Base-by-base conservation (phyloP, 345 rosid genomes). In the Populus alba region DNA sequence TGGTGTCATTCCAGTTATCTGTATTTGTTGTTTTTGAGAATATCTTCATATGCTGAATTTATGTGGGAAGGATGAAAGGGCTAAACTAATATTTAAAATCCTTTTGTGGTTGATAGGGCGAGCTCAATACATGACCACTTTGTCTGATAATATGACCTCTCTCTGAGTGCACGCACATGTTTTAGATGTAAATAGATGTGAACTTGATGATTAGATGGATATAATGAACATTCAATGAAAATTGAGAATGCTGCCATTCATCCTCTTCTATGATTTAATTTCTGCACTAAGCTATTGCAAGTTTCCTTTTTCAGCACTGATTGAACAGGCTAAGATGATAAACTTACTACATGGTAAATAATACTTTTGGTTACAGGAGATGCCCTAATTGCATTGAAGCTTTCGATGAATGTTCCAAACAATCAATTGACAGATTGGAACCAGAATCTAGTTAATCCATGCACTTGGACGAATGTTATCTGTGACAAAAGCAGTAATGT, bases 381-480 rank as follows among this genome's bases (percentile, higher is more conserved):
- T 77, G 98, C 97, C 23, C 82, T 96, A 17, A 81, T 2, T 80
- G 86, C 89, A 22, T 79, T 96, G 85, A 90, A 45, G 89, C 31
- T 0, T 49, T 88, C 98, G 1, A 75, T 96, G 82, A 83, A 66
- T 77, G 90, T 89, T 81, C 80, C 88, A 29, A 66, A 18, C 23
- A 68, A 63, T 82, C 93, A 89, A 82, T 89, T 96, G 68, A 10
- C 25, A 35, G 95, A 96, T 79, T 96, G 99, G 98, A 94, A 90
- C 73, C 95, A 76, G 82, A 85, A 88, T 79, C 97, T 71, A 88
- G 97, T 94, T 78, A 91, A 90, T 68, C 98, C 98, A 37, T 94
- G 98, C 88, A 92, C 98, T 73, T 96, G 99, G 99, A 77, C 97
- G 9, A 89, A 89, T 82, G 91, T 96, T 29, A 85, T 73, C 45